Conservation (phyloP, 116 monocot species). For the Papilionanthe hybrid region DNA sequence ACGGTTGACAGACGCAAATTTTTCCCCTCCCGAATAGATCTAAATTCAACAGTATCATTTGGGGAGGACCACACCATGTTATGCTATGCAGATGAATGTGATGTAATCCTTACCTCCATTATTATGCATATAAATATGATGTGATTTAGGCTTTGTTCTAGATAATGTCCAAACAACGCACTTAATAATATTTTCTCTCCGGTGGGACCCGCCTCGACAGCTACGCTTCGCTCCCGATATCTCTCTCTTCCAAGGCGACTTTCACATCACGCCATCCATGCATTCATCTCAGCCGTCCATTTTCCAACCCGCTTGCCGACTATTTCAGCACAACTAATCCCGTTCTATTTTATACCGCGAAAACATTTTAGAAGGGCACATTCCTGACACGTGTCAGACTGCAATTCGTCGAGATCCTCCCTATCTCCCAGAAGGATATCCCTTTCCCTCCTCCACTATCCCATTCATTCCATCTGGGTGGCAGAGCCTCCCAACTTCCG, state of each 20-base stretch:
- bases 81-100: too few species aligned
- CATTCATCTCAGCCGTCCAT: not conserved
- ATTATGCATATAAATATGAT: too few species aligned
- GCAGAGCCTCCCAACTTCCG: not conserved
- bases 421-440: not conserved
- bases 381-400: not conserved
- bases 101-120: too few species aligned
- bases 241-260: not conserved
- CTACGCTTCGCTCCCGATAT: not conserved
- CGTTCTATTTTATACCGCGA: too few species aligned
- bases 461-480: not conserved
- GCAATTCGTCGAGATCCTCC: not conserved
- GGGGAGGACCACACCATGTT: too few species aligned
- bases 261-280: not conserved
- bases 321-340: too few species aligned
- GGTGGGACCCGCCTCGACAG: not conserved
- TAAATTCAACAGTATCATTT: too few species aligned
- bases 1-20: too few species aligned
- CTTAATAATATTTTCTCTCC: not conserved
- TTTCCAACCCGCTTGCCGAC: too few species aligned
- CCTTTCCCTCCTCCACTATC: not conserved
- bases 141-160: too few species aligned
- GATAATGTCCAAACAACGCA: not conserved
- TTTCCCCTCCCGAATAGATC: too few species aligned
- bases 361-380: not conserved